Evolutionary conservation across 2,329 filamentous ascomycete species (phyloP).

Genomic region (Byssoonygena ceratinophila): DNA sequence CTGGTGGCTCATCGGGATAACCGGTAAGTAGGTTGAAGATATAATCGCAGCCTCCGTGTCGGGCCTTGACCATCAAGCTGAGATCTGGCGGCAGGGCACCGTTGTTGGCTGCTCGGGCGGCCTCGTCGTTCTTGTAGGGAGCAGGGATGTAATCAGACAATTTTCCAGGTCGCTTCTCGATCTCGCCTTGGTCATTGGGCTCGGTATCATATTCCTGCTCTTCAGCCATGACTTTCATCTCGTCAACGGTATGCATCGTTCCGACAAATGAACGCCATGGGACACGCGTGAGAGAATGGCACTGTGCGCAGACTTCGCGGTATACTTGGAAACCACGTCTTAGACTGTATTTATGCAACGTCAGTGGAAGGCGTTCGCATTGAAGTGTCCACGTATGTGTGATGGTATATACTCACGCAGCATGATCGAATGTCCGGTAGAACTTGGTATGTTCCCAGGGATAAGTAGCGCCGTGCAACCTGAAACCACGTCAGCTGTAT

Average conservation of each 20-base stretch:
- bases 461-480: conserved; percentile 82
- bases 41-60: conserved; percentile 97
- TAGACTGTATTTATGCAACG: conserved; percentile 48
- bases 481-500: conserved; percentile 34
- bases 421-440: conserved; percentile 93
- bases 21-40: conserved; percentile 95
- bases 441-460: conserved; percentile 92
- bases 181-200: conserved; percentile 95
- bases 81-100: conserved; percentile 96
- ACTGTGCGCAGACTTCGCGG: conserved; percentile 93
- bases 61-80: conserved; percentile 92
- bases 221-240: conserved; percentile 94
- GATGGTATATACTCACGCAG: conserved; percentile 58
- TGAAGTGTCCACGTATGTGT: neutral
- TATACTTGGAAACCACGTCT: conserved; percentile 99
- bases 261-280: conserved; percentile 90
- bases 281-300: conserved; percentile 90
- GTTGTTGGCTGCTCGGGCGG: conserved; percentile 94
- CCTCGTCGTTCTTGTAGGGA: conserved; percentile 99
- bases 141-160: conserved; percentile 90
- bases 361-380: neutral
- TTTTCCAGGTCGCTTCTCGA: conserved; percentile 97
- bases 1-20: conserved; percentile 91
- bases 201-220: conserved; percentile 98
- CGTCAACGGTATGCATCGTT: conserved; percentile 84